These are phyloP conservation scores for Aureobasidium pullulans DNA, from an alignment of 2,329 filamentous ascomycete genomes.

Conservation along the genomic window DNA sequence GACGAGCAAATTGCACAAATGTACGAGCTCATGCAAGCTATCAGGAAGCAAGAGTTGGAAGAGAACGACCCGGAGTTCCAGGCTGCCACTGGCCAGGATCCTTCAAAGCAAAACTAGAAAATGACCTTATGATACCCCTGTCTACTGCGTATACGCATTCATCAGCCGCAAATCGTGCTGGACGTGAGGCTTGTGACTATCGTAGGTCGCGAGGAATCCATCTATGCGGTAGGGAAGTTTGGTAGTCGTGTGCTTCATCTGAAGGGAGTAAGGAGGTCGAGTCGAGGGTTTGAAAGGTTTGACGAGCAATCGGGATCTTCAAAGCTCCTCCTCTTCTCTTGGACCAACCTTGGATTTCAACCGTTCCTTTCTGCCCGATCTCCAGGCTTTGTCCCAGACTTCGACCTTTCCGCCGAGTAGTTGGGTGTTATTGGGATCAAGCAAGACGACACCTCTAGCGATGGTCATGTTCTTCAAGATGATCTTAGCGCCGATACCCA, in stretches of 20 bases:
- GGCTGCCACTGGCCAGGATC: neutral
- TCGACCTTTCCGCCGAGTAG: conserved; percentile 86
- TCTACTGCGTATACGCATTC: neutral
- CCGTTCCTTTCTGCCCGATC: conserved; percentile 59
- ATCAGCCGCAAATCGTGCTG: too few species aligned
- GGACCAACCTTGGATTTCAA: conserved; percentile 47
- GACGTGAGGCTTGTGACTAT: neutral
- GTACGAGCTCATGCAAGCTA: conserved; percentile 87
- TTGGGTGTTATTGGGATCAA: conserved; percentile 61
- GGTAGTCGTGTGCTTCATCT: too few species aligned
- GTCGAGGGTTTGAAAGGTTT: too few species aligned
- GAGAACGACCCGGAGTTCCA: conserved; percentile 38
- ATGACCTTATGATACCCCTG: conserved; percentile 4
- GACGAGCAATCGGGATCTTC: neutral
- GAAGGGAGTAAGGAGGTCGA: neutral
- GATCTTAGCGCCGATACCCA: conserved; percentile 74
- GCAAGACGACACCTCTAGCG: conserved; percentile 67
- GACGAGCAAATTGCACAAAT: conserved; percentile 90
- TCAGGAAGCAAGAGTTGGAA: conserved; percentile 47
- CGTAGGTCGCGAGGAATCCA: too few species aligned
- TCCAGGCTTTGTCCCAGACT: conserved; percentile 70
- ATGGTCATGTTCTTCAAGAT: conserved; percentile 61
- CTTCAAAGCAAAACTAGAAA: neutral
- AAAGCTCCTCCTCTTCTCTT: conserved; percentile 19
- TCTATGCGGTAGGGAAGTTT: too few species aligned